Conservation (phyloP, 768 basidiomycete species). For the Dacryopinax spathularia region DNA sequence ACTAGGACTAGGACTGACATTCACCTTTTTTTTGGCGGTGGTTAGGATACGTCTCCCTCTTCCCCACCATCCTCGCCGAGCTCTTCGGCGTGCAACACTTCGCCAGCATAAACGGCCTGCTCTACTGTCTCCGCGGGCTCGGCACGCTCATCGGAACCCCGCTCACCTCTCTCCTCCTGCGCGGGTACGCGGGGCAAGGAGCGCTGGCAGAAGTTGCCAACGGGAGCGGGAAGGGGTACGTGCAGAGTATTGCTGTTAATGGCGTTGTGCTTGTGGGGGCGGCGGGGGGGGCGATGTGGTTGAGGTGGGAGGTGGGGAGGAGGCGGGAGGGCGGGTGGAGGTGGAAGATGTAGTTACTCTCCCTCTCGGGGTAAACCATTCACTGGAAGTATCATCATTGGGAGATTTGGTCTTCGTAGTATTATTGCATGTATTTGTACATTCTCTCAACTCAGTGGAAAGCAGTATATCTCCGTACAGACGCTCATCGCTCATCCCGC, state of each 20-base stretch:
- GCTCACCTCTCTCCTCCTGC: neutral
- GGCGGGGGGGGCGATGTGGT: neutral
- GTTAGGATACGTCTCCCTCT: slow-evolving; percentile 1
- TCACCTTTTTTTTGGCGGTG: neutral
- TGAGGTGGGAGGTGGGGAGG: neutral
- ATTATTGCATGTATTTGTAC: no score
- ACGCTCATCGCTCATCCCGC: no score
- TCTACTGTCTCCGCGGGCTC: neutral
- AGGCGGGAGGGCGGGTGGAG: slow-evolving; percentile 2
- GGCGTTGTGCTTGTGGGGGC: neutral
- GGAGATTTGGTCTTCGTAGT: no score
- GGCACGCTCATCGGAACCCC: neutral
- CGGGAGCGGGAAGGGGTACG: neutral
- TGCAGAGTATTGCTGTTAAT: neutral
- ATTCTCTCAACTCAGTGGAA: no score
- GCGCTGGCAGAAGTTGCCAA: neutral
- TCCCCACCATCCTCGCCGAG: neutral
- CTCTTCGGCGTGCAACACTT: slow-evolving; percentile 1
- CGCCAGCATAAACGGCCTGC: neutral
- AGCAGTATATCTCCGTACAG: no score
- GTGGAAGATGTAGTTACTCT: slow-evolving; percentile 2
- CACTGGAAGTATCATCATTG: no score
- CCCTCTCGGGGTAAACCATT: no score
- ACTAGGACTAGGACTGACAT: no score
- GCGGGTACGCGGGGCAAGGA: neutral